phyloP scores from a whole-genome alignment of 441 rosid species.

The Euphorbia corollata region DNA sequence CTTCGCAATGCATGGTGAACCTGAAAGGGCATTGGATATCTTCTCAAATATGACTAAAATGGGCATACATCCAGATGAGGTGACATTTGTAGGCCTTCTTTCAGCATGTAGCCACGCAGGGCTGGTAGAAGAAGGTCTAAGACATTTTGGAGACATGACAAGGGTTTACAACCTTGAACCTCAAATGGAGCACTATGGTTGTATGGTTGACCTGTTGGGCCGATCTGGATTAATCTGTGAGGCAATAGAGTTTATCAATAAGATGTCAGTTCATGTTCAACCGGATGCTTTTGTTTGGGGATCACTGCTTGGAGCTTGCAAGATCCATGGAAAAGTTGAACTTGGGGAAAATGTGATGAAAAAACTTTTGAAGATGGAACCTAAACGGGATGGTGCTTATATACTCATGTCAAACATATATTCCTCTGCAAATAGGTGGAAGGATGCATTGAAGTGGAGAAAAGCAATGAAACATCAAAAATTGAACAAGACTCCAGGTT shows the following conservation, averaged over 20 bases:
- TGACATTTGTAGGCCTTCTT: conserved; percentile 13
- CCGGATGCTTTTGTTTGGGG: conserved; percentile 31
- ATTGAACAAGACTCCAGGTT: no score
- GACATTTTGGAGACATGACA: conserved; percentile 12
- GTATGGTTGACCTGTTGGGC: conserved; percentile 15
- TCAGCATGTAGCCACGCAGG: conserved; percentile 15
- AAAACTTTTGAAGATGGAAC: conserved; percentile 28
- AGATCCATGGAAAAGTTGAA: no score
- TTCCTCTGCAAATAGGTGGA: conserved; percentile 26
- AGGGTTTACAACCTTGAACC: conserved; percentile 12
- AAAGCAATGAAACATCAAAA: conserved; percentile 23
- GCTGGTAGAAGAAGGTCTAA: conserved; percentile 10
- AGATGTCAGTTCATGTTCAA: conserved; percentile 15
- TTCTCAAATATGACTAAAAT: conserved; percentile 10
- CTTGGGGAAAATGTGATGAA: conserved; percentile 25
- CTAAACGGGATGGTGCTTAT: conserved; percentile 25
- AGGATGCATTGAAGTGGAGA: conserved; percentile 20
- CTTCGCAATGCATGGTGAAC: conserved; percentile 13
- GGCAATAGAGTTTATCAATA: conserved; percentile 10
- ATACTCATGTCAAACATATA: conserved; percentile 35
- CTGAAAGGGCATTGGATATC: conserved; percentile 1
- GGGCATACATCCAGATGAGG: conserved; percentile 9
- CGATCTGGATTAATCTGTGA: conserved; percentile 14
- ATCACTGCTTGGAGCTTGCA: conserved; percentile 42
- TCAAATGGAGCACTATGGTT: conserved; percentile 15